Percentiles rank a stretch among this genome's conserved stretches.
Evolutionary conservation across 2,329 filamentous ascomycete species (phyloP).

Genomic region (Purpureocillium takamizusanense): DNA sequence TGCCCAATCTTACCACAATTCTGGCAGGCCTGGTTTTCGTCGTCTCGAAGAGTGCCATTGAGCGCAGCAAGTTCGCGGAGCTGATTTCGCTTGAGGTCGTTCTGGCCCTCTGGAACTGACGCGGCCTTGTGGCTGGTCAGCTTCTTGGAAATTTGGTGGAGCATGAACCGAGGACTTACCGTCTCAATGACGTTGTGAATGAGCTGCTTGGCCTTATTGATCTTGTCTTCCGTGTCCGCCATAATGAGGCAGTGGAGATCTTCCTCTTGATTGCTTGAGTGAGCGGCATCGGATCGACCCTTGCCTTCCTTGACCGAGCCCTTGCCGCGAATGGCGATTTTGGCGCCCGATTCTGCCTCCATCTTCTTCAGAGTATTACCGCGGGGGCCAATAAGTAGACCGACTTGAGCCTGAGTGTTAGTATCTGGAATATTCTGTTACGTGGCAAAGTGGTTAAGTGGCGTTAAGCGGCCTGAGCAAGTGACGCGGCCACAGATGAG

Average conservation of each 20-base stretch:
- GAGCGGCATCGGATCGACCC: conserved; percentile 94
- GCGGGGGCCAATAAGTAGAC: conserved; percentile 99
- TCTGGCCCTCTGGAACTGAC: conserved; percentile 96
- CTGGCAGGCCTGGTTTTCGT: conserved; percentile 98
- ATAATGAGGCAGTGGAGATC: conserved; percentile 98
- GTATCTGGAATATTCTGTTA: conserved; percentile 39
- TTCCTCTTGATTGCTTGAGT: conserved; percentile 99
- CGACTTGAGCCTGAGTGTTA: conserved; percentile 99
- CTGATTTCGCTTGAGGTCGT: conserved; percentile 97
- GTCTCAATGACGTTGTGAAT: conserved; percentile 99
- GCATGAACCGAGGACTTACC: conserved; percentile 50
- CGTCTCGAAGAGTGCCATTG: conserved; percentile 97
- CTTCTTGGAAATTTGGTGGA: neutral
- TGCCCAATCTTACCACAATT: conserved; percentile 99
- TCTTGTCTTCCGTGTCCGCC: conserved; percentile 98
- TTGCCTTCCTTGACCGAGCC: conserved; percentile 99
- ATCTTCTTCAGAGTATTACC: conserved; percentile 99
- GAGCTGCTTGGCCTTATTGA: conserved; percentile 97
- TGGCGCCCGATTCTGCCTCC: conserved; percentile 93
- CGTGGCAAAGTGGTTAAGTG: neutral
- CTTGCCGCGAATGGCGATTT: conserved; percentile 99
- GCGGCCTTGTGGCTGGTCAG: conserved; percentile 58
- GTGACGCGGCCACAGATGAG: no score
- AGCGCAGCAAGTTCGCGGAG: conserved; percentile 94
- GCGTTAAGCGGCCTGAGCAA: no score